These are phyloP conservation scores for Parmelia sp. DNA, from an alignment of 495 filamentous ascomycete genomes.

Conservation along the genomic window DNA sequence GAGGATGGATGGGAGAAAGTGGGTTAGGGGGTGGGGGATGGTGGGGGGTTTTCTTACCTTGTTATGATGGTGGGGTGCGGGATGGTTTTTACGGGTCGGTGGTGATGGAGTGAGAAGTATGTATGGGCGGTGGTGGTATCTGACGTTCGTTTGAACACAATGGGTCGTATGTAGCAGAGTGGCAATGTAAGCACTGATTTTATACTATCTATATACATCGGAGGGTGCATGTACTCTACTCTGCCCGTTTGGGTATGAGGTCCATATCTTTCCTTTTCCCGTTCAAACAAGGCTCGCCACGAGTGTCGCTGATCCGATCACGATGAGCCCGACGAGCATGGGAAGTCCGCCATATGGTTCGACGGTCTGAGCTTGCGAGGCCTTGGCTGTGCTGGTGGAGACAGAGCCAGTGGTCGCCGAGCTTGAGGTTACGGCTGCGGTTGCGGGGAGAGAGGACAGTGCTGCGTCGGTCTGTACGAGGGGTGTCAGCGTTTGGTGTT, in stretches of 20 bases:
- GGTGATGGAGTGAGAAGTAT: too few species aligned
- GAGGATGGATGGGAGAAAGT: too few species aligned
- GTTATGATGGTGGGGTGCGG: too few species aligned
- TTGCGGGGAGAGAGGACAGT: conserved; percentile 28
- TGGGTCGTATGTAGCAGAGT: background rate
- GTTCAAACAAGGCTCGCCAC: background rate
- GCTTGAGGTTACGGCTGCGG: conserved; percentile 8
- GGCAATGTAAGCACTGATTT: background rate
- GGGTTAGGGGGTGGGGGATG: too few species aligned
- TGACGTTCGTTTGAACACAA: background rate
- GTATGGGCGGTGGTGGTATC: background rate
- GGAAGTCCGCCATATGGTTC: background rate
- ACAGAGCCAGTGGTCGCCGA: background rate
- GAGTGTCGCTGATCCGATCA: background rate
- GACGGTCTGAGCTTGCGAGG: background rate
- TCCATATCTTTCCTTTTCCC: background rate
- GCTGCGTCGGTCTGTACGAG: conserved; percentile 26
- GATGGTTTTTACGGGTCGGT: too few species aligned
- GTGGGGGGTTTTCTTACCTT: too few species aligned
- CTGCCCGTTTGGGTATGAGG: background rate
- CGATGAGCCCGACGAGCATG: background rate
- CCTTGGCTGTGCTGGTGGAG: conserved; percentile 5
- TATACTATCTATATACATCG: background rate
- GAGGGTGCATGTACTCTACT: background rate
- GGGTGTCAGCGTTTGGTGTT: background rate